Evolutionary conservation across 2,329 filamentous ascomycete species (phyloP).

Genomic region (Neoarthrinium moseri): DNA sequence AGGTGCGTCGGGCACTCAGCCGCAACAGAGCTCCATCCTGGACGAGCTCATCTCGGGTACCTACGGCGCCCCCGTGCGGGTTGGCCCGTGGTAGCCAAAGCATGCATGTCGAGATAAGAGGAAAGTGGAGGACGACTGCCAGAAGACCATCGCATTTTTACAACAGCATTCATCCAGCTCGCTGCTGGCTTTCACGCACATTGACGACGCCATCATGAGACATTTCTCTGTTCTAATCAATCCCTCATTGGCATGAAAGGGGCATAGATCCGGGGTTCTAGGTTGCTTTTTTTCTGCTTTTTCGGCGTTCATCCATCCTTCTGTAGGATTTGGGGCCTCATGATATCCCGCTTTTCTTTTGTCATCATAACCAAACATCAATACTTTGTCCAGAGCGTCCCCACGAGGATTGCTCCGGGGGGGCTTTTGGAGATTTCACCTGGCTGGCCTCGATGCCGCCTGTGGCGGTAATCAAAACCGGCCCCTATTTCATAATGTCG

Average conservation of each 20-base stretch:
- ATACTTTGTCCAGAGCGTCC: background rate
- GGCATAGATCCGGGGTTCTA: constrained; percentile 8
- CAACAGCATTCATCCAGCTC: constrained; percentile 4
- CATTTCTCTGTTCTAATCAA: background rate
- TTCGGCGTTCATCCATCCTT: background rate
- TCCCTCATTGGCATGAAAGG: constrained; percentile 3
- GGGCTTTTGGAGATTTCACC: too few relatives aligned
- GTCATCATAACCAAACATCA: background rate
- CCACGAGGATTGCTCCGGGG: too few relatives aligned
- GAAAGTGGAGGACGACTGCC: background rate
- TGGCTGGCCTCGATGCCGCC: too few relatives aligned
- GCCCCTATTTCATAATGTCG: background rate
- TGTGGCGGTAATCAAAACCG: too few relatives aligned
- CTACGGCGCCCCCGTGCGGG: constrained; percentile 59
- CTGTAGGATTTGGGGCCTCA: background rate
- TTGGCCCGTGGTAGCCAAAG: constrained; percentile 51
- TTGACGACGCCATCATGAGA: constrained; percentile 6
- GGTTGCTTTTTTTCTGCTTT: background rate
- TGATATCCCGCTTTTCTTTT: constrained; percentile 5
- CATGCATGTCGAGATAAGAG: background rate
- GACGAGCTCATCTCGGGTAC: constrained; percentile 62
- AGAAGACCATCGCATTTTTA: background rate
- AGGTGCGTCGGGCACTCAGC: constrained; percentile 16
- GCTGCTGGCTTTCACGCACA: constrained; percentile 6
- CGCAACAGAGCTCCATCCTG: constrained; percentile 52